Evolutionary conservation across 495 filamentous ascomycete species (phyloP), one percentile per base, ranked within the genome.

Genomic region (Hypoxylon intermedium): DNA sequence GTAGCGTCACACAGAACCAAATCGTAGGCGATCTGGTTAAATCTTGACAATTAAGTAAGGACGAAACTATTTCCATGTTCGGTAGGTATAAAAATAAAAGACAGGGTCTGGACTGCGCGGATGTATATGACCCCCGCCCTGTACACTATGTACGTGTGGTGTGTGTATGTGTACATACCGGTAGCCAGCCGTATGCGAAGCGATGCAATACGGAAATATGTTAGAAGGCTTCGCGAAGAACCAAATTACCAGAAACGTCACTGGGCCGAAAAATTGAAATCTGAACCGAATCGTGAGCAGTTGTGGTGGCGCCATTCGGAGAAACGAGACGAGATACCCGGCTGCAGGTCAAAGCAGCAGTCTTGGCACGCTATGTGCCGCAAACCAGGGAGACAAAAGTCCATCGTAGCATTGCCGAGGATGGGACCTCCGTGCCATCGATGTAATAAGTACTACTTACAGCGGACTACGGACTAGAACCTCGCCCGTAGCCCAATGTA

Each of bases 311-410:
- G 50, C 62, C 62, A 65, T 65, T 60, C 62, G 62, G 62, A 56
- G 56, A 65, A 60, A 60, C 62, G 62, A 65, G 62, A 58, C 62
- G 56, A 65, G 62, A 65, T 65, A 65, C 62, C 62, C 62, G 62
- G 62, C 62, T 65, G 62, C 62, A 65, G 62, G 62, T 60, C 62
- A 65, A 57, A 60, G 62, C 62, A 53, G 18, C 36, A 16, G 40
- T 30, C 49, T 55, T 50, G 55, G 38, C 55, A 33, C 41, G 50
- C 49, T 60, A 65, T 65, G 62, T 60, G 62, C 56, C 62, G 56
- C 56, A 60, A 63, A 43, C 33, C 48, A 26, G 37, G 37, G 24
- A 53, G 34, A 42, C 34, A 53, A 60, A 65, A 64, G 36, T 38
- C 51, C 59, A 63, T 53, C 51, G 61, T 65, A 53, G 44, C 61